Evolutionary conservation across 2,329 filamentous ascomycete species (phyloP).

Genomic region (Colletotrichum cordylinicola): DNA sequence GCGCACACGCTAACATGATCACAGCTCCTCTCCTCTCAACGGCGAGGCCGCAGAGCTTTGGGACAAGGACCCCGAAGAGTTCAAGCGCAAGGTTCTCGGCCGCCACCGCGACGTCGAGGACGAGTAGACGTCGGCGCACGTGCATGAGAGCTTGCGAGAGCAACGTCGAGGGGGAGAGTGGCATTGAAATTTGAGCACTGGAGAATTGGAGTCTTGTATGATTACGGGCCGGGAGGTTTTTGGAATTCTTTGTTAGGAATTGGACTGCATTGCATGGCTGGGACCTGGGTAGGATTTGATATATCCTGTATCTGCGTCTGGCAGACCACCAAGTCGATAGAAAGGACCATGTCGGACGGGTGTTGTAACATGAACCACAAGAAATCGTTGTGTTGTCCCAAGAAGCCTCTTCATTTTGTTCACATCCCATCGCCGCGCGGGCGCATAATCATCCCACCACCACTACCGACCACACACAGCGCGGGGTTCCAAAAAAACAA

Average conservation of each 20-base stretch:
- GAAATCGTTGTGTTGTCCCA: not conserved
- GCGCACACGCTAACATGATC: constrained; percentile 21
- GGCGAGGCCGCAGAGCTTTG: constrained; percentile 95
- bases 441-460: constrained; percentile 12
- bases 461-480: not conserved
- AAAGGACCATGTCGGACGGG: constrained; percentile 8
- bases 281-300: constrained; percentile 12
- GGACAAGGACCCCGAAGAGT: constrained; percentile 87
- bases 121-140: constrained; percentile 46
- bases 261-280: constrained; percentile 34
- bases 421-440: not conserved
- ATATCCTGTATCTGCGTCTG: constrained; percentile 14
- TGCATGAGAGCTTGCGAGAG: not conserved
- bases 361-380: constrained; percentile 1
- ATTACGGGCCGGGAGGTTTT: constrained; percentile 25
- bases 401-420: constrained; percentile 1
- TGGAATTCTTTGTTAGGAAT: constrained; percentile 34
- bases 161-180: not conserved
- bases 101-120: constrained; percentile 71
- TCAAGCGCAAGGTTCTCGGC: constrained; percentile 76
- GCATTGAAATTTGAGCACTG: constrained; percentile 28
- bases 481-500: constrained; percentile 3
- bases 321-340: constrained; percentile 15
- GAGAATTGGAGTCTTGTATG: constrained; percentile 50
- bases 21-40: constrained; percentile 89